Evolutionary conservation across 257 asterid genomes (phyloP), one percentile per base, ranked within the genome.

Genomic region (Salvia hispanica): DNA sequence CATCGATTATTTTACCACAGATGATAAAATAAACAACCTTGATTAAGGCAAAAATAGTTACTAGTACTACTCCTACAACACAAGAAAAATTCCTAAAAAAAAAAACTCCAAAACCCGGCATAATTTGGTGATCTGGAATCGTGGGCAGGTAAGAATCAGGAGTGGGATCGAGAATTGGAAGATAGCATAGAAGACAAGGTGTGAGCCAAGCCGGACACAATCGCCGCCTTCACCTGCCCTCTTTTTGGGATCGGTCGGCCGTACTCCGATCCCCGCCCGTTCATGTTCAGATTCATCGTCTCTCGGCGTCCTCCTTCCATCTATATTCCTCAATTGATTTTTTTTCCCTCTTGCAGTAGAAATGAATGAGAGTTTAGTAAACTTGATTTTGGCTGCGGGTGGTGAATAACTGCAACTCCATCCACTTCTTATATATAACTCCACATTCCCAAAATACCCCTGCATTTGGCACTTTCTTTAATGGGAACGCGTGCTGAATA

Each of bases 221-320:
- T 86, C n/a, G 85, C 83, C 51, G 74, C 82, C 77, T 84, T 88
- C 81, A 86, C 94, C 69, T 84, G 88, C 36, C 96, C 91, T 67
- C 96, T 78, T 65, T 40, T 84, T 11, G 96, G 96, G 5, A 88
- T 84, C 67, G 76, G 91, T 13, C 91, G 77, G 14, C 84, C 71
- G 59, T 81, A 75, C 53, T 64, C 81, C 64, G 15, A 47, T 72
- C 90, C 82, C 74, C 80, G 66, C 33, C 21, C 76, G 75, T 73
- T 76, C 66, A 78, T 55, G n/a, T 28, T 75, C 31, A 58, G 12
- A 14, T 6, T 9, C 78, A 74, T 72, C 73, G 42, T 76, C 74
- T 64, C 76, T 68, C 76, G 63, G 18, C 81, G 75, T 33, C 43
- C 67, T 66, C 84, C 88, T 31, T 80, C 87, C 90, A 87, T 84